phyloP scores from a whole-genome alignment of 495 filamentous ascomycete species.

The Platismatia glauca region DNA sequence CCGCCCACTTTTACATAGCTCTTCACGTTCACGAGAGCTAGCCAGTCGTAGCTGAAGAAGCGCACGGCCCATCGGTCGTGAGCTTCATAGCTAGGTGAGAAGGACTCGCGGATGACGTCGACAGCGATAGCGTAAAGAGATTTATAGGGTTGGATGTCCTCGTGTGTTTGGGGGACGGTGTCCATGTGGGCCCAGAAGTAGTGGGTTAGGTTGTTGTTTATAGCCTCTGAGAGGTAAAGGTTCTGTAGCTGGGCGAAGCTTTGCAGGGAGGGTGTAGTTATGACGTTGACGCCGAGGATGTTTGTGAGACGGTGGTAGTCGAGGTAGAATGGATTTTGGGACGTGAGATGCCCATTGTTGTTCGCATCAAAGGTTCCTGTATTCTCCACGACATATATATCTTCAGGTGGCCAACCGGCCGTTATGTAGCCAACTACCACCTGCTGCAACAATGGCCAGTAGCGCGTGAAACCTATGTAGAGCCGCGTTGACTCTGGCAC shows the following conservation, averaged over 20 bases:
- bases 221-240: constrained; percentile 44
- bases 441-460: constrained; percentile 51
- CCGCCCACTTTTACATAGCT: constrained; percentile 44
- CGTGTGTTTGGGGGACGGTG: constrained; percentile 43
- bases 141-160: constrained; percentile 36
- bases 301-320: constrained; percentile 44
- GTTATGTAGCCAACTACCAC: constrained; percentile 51
- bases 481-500: constrained; percentile 38
- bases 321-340: constrained; percentile 55
- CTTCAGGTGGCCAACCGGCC: constrained; percentile 51
- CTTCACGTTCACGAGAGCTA: constrained; percentile 48
- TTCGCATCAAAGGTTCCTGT: constrained; percentile 53
- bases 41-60: constrained; percentile 52
- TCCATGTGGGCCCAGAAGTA: constrained; percentile 60
- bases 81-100: constrained; percentile 13
- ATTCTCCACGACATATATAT: constrained; percentile 57
- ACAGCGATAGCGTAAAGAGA: constrained; percentile 45
- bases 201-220: constrained; percentile 39
- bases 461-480: constrained; percentile 52
- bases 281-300: constrained; percentile 46
- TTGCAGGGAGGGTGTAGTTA: constrained; percentile 49
- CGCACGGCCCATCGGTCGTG: constrained; percentile 38
- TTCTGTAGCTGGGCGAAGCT: constrained; percentile 57
- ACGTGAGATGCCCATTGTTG: constrained; percentile 39
- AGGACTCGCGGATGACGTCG: constrained; percentile 31